Percentiles rank a stretch among this genome's conserved stretches.
phyloP scores from a whole-genome alignment of 2,329 filamentous ascomycete genomes.

The Aquanectria penicillioides region DNA sequence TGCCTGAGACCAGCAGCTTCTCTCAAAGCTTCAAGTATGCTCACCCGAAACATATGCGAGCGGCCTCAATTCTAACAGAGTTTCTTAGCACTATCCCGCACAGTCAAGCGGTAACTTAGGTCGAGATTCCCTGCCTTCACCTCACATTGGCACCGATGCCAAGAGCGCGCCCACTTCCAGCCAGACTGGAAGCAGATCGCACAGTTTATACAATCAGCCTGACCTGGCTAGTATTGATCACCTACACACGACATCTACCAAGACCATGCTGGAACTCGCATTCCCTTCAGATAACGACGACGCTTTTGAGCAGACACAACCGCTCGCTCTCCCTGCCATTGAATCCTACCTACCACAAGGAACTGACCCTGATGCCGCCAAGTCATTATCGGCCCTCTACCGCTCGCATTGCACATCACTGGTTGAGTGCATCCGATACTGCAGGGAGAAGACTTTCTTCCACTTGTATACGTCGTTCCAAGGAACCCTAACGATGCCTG shows the following conservation, averaged over 20 bases:
- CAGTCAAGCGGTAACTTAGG: conserved; percentile 42
- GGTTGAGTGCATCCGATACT: conserved; percentile 94
- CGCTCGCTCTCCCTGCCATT: conserved; percentile 86
- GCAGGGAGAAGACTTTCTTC: conserved; percentile 96
- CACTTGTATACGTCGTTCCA: conserved; percentile 95
- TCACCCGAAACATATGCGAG: not conserved
- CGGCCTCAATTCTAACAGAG: conserved; percentile 2
- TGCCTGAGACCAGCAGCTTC: conserved; percentile 59
- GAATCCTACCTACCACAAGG: conserved; percentile 80
- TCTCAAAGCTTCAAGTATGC: conserved; percentile 62
- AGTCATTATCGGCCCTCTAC: conserved; percentile 87
- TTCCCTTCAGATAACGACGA: conserved; percentile 69
- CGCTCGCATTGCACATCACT: conserved; percentile 94
- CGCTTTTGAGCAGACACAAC: conserved; percentile 67
- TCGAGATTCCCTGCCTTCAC: conserved; percentile 43
- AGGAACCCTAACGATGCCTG: conserved; percentile 94
- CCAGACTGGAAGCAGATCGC: conserved; percentile 37
- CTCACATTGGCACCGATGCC: conserved; percentile 39
- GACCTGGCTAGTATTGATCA: conserved; percentile 66
- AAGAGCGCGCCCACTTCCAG: conserved; percentile 21
- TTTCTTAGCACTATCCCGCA: conserved; percentile 45
- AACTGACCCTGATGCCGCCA: conserved; percentile 87
- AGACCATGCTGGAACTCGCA: conserved; percentile 67
- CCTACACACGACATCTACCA: conserved; percentile 65
- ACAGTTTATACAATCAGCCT: conserved; percentile 69